Evolutionary conservation across 768 basidiomycete species (phyloP), one percentile per base, ranked within the genome.

Genomic region (Royoungia palumana): DNA sequence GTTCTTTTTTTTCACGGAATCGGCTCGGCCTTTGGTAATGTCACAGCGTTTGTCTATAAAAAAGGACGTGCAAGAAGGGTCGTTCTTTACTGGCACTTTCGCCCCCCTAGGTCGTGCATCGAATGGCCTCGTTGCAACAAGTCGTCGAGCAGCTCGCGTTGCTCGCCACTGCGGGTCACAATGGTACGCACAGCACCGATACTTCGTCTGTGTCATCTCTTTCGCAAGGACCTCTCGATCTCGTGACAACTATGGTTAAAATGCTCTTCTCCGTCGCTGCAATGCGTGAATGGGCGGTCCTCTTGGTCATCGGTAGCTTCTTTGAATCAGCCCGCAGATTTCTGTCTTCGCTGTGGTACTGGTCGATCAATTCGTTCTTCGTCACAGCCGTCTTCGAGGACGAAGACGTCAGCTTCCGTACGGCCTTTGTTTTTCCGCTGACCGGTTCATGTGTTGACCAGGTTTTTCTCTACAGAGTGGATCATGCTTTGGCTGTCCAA

Each of bases 401-500:
- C 5, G 68, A 75, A 0, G 85, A 89, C 54, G 43, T 59, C n/a
- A 72, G 76, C 47, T 85, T 75, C 56, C 64, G 85, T 84, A 56
- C 10, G 81, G 54, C 19, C 2, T 34, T 32, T 11, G 55, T 40
- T 24, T 52, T 4, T 27, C 9, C n/a, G 4, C n/a, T 2, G 8
- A n/a, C 27, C 34, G 16, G 16, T 38, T 1, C 5, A 35, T 41
- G 25, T 39, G 25, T 46, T 45, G 41, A 46, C 20, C 16, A 8
- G 28, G 35, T n/a, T 20, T 17, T 25, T 25, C 19, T 27, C 41
- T 34, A 22, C 48, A 87, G 84, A 75, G 34, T 89, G 87, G 87
- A 73, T 88, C 58, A 76, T 86, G 75, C 66, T 75, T 35, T 89
- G 86, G 85, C 64, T 88, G 0, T 79, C 82, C 5, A 72, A 74